Evolutionary conservation across 352 stramenopile genomes (phyloP).

Genomic region (Phytophthora sojae): DNA sequence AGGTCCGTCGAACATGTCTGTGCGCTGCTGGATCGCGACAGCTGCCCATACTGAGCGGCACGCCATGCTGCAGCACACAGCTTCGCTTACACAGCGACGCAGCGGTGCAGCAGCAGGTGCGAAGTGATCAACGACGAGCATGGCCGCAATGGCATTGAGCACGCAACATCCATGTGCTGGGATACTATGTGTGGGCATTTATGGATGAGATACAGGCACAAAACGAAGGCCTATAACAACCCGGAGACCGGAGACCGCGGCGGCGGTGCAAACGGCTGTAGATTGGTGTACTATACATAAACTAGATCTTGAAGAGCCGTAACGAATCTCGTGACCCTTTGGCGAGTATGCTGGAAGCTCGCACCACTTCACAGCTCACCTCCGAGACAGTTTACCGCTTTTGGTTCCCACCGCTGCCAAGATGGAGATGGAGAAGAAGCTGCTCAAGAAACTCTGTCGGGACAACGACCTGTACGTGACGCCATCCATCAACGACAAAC

Average conservation of each 20-base stretch:
- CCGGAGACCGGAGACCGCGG: too few species aligned
- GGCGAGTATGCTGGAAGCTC: not conserved
- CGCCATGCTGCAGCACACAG: not conserved
- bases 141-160: not conserved
- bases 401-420: slow-evolving; percentile 26
- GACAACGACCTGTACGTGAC: slow-evolving; percentile 94
- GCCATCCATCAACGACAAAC: slow-evolving; percentile 94
- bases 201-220: too few species aligned
- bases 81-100: not conserved
- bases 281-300: slow-evolving; percentile 4
- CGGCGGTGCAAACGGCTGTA: too few species aligned
- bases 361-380: not conserved
- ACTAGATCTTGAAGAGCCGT: slow-evolving; percentile 32
- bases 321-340: slow-evolving; percentile 5
- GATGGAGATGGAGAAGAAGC: slow-evolving; percentile 91
- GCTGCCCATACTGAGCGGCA: slow-evolving; percentile 9
- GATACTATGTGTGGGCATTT: too few species aligned
- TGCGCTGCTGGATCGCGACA: not conserved
- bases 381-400: not conserved
- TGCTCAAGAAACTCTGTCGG: slow-evolving; percentile 90
- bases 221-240: too few species aligned
- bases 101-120: slow-evolving; percentile 3
- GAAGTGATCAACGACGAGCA: not conserved
- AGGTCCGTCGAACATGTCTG: slow-evolving; percentile 10
- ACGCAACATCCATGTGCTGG: too few species aligned